phyloP scores from a whole-genome alignment of 2,329 filamentous ascomycete species.

The Elsinoe arachidis region DNA sequence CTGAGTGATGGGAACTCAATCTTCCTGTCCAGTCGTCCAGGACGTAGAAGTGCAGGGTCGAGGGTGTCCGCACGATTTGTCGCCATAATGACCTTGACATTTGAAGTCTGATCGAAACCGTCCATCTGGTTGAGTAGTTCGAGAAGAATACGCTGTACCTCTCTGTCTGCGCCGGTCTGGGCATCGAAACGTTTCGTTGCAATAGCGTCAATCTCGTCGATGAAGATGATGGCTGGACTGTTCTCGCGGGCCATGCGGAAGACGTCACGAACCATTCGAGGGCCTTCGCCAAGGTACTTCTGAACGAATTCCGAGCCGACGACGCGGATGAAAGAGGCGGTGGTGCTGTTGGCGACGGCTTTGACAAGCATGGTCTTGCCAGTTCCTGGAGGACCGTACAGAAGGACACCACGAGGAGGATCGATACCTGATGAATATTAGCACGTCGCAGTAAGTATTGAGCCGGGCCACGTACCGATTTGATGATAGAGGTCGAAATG shows the following conservation, averaged over 20 bases:
- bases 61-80: constrained; percentile 97
- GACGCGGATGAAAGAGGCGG: constrained; percentile 95
- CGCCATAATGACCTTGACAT: constrained; percentile 99
- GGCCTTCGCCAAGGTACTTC: constrained; percentile 95
- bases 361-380: constrained; percentile 98
- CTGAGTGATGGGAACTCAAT: constrained; percentile 96
- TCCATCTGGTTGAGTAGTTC: constrained; percentile 99
- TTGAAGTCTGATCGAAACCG: constrained; percentile 96
- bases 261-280: constrained; percentile 97
- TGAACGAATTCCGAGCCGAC: constrained; percentile 98
- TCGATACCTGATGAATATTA: constrained; percentile 62
- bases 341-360: constrained; percentile 96
- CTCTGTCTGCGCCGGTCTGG: constrained; percentile 93
- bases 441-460: neutral
- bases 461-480: constrained; percentile 42
- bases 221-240: constrained; percentile 97
- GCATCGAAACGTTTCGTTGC: constrained; percentile 99
- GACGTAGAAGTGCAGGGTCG: constrained; percentile 87
- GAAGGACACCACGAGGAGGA: constrained; percentile 86
- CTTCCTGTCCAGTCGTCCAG: constrained; percentile 92
- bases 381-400: constrained; percentile 92
- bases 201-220: constrained; percentile 98
- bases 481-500: constrained; percentile 99
- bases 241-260: constrained; percentile 99
- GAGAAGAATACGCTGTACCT: constrained; percentile 95